These are phyloP conservation scores for Guyanaporus albipodus DNA, from an alignment of 768 basidiomycete species.

Conservation along the genomic window DNA sequence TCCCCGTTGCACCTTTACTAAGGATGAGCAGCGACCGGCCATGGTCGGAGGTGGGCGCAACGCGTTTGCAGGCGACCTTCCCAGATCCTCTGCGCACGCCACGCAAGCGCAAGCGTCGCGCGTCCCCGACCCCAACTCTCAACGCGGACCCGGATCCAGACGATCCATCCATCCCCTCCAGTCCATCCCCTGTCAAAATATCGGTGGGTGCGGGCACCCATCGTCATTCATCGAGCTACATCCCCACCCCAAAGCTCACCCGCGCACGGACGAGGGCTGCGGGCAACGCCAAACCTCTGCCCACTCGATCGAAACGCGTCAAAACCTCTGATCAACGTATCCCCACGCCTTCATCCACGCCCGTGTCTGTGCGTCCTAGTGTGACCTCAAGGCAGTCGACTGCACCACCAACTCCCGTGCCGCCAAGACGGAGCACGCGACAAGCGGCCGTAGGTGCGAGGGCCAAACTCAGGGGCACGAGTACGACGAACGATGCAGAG, in stretches of 20 bases:
- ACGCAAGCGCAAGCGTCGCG: constrained; percentile 25
- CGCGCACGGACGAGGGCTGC: constrained; percentile 16
- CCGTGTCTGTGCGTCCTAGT: constrained; percentile 2
- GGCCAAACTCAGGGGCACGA: constrained; percentile 1
- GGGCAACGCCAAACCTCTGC: neutral
- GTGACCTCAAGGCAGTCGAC: constrained; percentile 10
- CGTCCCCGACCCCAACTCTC: constrained; percentile 9
- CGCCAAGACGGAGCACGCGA: constrained; percentile 25
- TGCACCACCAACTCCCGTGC: constrained; percentile 16
- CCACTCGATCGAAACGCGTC: constrained; percentile 11
- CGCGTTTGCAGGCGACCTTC: constrained; percentile 13
- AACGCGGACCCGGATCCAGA: constrained; percentile 6
- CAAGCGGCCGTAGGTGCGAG: constrained; percentile 21
- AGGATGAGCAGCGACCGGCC: constrained; percentile 18
- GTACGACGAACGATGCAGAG: constrained; percentile 8
- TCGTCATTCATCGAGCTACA: constrained; percentile 3
- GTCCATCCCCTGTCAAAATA: constrained; percentile 31
- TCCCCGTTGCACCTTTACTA: constrained; percentile 23
- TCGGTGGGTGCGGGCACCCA: constrained; percentile 6
- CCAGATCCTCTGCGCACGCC: constrained; percentile 31
- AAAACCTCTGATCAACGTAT: constrained; percentile 20
- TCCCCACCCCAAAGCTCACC: constrained; percentile 3
- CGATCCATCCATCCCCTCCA: constrained; percentile 18
- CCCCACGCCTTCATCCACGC: constrained; percentile 27
- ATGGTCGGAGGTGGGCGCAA: neutral